Percentiles rank a stretch among this genome's conserved stretches.
phyloP scores from a whole-genome alignment of 352 stramenopile species.

The Sclerospora graminicola region DNA sequence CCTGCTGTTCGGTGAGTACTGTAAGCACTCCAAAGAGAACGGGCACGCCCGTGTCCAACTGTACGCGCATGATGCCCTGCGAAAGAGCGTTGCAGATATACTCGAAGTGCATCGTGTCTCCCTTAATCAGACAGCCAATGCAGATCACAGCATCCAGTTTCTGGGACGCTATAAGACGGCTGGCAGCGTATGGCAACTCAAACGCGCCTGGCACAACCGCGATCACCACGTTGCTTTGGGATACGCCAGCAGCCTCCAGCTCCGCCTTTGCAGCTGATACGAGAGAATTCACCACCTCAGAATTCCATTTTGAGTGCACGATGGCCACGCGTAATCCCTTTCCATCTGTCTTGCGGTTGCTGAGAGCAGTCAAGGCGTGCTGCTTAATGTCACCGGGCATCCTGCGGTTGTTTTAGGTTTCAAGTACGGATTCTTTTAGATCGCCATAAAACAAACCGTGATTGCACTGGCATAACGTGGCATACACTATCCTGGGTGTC shows the following conservation, averaged over 20 bases:
- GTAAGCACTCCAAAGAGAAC: conserved; percentile 93
- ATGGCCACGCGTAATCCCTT: conserved; percentile 69
- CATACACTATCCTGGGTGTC: too few relatives aligned
- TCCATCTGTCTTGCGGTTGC: conserved; percentile 71
- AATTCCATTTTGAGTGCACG: conserved; percentile 81
- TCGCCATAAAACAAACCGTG: too few relatives aligned
- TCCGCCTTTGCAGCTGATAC: conserved; percentile 50
- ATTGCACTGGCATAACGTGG: too few relatives aligned
- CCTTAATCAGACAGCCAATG: conserved; percentile 92
- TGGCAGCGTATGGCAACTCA: conserved; percentile 94
- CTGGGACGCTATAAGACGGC: conserved; percentile 79
- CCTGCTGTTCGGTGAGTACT: conserved; percentile 94
- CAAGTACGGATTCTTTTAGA: too few relatives aligned
- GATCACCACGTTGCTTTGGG: conserved; percentile 55
- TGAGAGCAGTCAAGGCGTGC: conserved; percentile 55
- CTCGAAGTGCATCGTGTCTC: conserved; percentile 99
- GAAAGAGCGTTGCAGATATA: conserved; percentile 97
- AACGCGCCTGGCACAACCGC: conserved; percentile 90
- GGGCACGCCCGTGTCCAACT: conserved; percentile 83
- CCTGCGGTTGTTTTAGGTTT: too few relatives aligned
- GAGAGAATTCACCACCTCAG: conserved; percentile 67
- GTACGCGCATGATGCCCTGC: conserved; percentile 94
- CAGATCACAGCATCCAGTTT: conserved; percentile 95
- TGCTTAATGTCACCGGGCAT: too few relatives aligned
- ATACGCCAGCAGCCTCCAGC: conserved; percentile 49